Conservation (phyloP, 2,329 filamentous ascomycete species). For the Alternaria ventricosa region DNA sequence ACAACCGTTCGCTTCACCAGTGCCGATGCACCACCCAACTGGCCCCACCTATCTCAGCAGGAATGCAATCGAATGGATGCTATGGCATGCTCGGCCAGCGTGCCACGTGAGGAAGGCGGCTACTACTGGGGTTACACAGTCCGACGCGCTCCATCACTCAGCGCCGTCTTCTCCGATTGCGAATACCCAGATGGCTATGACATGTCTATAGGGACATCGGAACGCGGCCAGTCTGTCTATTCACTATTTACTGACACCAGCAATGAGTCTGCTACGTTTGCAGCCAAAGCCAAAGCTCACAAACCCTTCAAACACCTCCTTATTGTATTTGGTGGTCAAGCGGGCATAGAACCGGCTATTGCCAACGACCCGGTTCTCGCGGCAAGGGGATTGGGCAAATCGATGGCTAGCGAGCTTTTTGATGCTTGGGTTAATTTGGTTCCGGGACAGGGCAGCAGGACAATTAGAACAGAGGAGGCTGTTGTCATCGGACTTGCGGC, state of each 20-base stretch:
- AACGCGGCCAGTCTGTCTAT: slow-evolving; percentile 66
- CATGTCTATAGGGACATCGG: slow-evolving; percentile 81
- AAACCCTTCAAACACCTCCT: slow-evolving; percentile 72
- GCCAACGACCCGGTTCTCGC: slow-evolving; percentile 65
- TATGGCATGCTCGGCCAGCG: slow-evolving; percentile 69
- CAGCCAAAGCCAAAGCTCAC: slow-evolving; percentile 29
- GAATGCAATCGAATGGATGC: slow-evolving; percentile 49
- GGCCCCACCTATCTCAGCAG: slow-evolving; percentile 33
- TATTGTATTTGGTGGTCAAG: slow-evolving; percentile 80
- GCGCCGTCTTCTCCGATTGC: slow-evolving; percentile 77
- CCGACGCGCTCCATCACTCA: slow-evolving; percentile 70
- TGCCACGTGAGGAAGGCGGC: slow-evolving; percentile 75
- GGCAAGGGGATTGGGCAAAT: slow-evolving; percentile 68
- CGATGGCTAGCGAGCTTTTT: slow-evolving; percentile 73
- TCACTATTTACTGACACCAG: slow-evolving; percentile 36
- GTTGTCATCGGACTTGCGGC: slow-evolving; percentile 77
- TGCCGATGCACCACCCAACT: slow-evolving; percentile 43
- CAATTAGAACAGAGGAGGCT: slow-evolving; percentile 84
- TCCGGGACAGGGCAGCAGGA: slow-evolving; percentile 80
- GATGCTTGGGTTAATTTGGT: slow-evolving; percentile 85
- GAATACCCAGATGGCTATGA: slow-evolving; percentile 81
- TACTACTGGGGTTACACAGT: slow-evolving; percentile 89
- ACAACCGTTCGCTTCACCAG: slow-evolving; percentile 73
- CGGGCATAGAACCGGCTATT: slow-evolving; percentile 78
- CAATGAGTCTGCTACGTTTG: neutral